Evolutionary conservation across 177 flowering plant species (phyloP).

Genomic region (Vitis hybrid): DNA sequence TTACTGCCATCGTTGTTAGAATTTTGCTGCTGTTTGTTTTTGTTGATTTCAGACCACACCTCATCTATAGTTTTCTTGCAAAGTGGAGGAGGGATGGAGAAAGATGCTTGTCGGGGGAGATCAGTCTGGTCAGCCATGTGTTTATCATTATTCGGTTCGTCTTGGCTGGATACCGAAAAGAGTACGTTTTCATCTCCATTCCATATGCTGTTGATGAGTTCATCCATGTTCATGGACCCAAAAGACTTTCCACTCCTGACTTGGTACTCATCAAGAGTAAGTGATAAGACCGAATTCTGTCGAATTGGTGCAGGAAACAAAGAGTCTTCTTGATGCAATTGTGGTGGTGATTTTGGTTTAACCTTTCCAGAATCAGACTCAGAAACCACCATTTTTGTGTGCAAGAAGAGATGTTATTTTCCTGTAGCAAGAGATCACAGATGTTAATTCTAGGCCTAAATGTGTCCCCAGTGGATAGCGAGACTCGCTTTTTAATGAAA

Average conservation of each 20-base stretch:
- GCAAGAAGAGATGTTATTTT: too few species aligned
- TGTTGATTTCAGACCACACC: conserved; percentile 37
- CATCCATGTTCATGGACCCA: conserved; percentile 50
- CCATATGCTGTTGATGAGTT: conserved; percentile 38
- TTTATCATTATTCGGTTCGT: neutral
- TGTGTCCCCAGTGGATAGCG: too few species aligned
- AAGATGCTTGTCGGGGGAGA: conserved; percentile 17
- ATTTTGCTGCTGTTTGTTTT: conserved; percentile 9
- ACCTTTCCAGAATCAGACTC: too few species aligned
- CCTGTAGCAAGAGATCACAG: too few species aligned
- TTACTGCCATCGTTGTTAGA: neutral
- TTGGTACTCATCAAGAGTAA: conserved; percentile 35
- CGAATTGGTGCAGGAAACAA: conserved; percentile 1
- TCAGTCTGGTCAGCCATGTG: neutral
- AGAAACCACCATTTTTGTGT: too few species aligned
- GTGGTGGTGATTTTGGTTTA: neutral
- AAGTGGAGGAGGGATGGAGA: conserved; percentile 24
- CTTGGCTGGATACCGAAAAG: conserved; percentile 4
- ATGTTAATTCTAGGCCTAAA: too few species aligned
- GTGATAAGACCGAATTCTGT: conserved; percentile 29
- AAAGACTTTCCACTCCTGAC: conserved; percentile 32
- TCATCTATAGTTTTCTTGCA: conserved; percentile 41
- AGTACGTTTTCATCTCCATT: conserved; percentile 24
- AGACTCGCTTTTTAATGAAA: too few species aligned
- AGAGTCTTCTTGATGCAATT: neutral